Evolutionary conservation across 164 flowering plant genomes (phyloP).

Genomic region (Tetrastigma voinierianum): DNA sequence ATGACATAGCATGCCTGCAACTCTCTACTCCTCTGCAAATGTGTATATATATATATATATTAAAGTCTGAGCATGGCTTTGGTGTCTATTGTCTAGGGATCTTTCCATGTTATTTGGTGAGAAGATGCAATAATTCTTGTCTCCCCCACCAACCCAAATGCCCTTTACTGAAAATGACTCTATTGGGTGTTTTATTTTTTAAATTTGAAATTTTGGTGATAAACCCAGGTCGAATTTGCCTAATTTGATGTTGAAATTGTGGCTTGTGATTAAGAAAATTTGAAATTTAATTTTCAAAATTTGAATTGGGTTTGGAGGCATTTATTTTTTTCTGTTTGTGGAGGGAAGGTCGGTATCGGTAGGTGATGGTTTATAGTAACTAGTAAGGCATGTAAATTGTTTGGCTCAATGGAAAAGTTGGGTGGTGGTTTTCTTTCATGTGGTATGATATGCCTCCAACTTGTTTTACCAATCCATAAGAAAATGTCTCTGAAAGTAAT

Average conservation of each 20-base stretch:
- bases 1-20: conserved; percentile 27
- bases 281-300: too few species aligned
- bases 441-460: not conserved
- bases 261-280: too few species aligned
- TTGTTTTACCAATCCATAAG: too few species aligned
- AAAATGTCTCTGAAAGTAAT: too few species aligned
- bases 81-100: conserved; percentile 37
- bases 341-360: not conserved
- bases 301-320: not conserved
- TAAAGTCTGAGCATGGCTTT: conserved; percentile 13
- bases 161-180: too few species aligned
- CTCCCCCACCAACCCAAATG: conserved; percentile 16
- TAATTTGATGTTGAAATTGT: too few species aligned
- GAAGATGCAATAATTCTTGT: conserved; percentile 26
- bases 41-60: conserved; percentile 19
- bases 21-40: not conserved
- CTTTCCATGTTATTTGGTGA: conserved; percentile 42
- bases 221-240: too few species aligned
- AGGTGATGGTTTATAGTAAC: not conserved
- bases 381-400: not conserved
- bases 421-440: not conserved
- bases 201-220: too few species aligned
- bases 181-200: too few species aligned
- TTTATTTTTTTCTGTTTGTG: not conserved
- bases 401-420: not conserved